Evolutionary conservation across 2,329 filamentous ascomycete species (phyloP).

Genomic region (Colletotrichum sansevieriae): DNA sequence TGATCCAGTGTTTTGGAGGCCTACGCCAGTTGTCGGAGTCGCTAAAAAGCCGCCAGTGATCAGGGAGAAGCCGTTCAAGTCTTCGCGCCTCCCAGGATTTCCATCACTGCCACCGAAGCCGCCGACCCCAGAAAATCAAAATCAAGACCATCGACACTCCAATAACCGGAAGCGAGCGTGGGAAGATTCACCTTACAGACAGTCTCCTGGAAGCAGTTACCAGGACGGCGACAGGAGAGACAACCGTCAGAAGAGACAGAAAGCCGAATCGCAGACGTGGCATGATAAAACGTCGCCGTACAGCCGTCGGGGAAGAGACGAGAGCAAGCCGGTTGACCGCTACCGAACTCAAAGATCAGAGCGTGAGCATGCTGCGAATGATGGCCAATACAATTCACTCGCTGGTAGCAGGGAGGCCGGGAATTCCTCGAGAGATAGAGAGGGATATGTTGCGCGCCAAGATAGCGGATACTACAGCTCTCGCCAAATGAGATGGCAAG

Average conservation of each 20-base stretch:
- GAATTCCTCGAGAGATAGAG: conserved; percentile 14
- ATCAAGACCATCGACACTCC: conserved; percentile 17
- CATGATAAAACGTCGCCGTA: conserved; percentile 25
- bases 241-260: conserved; percentile 31
- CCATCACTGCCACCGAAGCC: conserved; percentile 37
- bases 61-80: conserved; percentile 33
- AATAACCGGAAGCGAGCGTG: conserved; percentile 34
- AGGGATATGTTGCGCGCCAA: neutral
- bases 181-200: conserved; percentile 30
- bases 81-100: conserved; percentile 33
- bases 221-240: conserved; percentile 22
- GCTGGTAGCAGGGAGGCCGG: conserved; percentile 8
- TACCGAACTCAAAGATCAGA: conserved; percentile 24
- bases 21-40: conserved; percentile 4
- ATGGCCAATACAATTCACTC: conserved; percentile 1
- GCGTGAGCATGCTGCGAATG: conserved; percentile 11
- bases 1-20: conserved; percentile 58
- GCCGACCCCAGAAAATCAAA: conserved; percentile 29
- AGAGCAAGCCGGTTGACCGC: conserved; percentile 20
- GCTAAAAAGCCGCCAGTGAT: conserved; percentile 15
- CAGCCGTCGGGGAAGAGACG: conserved; percentile 11
- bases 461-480: conserved; percentile 24
- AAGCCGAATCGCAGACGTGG: conserved; percentile 5
- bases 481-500: conserved; percentile 13
- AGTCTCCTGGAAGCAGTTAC: neutral